These are phyloP conservation scores for Cucumis cinereus DNA, from an alignment of 306 rosid genomes.

Conservation along the genomic window DNA sequence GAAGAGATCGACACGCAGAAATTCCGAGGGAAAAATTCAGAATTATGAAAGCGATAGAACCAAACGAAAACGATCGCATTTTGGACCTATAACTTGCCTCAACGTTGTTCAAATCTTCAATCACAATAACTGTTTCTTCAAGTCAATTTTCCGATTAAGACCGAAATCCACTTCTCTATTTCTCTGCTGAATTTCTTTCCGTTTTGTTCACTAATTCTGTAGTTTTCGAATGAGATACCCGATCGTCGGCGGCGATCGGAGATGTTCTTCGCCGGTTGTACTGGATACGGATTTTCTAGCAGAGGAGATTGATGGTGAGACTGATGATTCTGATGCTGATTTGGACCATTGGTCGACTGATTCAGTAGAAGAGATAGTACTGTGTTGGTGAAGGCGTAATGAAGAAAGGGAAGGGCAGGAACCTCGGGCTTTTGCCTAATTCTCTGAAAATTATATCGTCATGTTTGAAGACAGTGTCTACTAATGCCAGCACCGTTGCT, in stretches of 20 bases:
- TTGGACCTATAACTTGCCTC: not conserved
- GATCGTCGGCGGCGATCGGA: slow-evolving; percentile 31
- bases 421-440: slow-evolving; percentile 67
- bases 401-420: slow-evolving; percentile 57
- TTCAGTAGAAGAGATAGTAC: slow-evolving; percentile 12
- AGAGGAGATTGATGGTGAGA: not conserved
- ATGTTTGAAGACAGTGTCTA: slow-evolving; percentile 71
- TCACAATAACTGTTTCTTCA: not conserved
- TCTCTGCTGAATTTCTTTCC: not conserved
- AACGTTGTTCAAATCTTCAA: not conserved
- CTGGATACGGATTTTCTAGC: not conserved
- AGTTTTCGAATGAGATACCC: slow-evolving; percentile 23
- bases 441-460: slow-evolving; percentile 75
- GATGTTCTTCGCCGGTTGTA: slow-evolving; percentile 23
- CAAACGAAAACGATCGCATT: not conserved
- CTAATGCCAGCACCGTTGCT: slow-evolving; percentile 73
- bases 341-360: slow-evolving; percentile 7
- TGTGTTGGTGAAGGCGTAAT: slow-evolving; percentile 12
- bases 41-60: not conserved
- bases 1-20: not conserved
- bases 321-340: slow-evolving; percentile 3
- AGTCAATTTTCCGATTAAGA: not conserved
- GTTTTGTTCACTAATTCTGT: not conserved
- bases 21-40: not conserved
- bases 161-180: not conserved